Evolutionary conservation across 2,329 filamentous ascomycete species (phyloP), one percentile per base, ranked within the genome.

Genomic region (Tricladium varicosporioides): DNA sequence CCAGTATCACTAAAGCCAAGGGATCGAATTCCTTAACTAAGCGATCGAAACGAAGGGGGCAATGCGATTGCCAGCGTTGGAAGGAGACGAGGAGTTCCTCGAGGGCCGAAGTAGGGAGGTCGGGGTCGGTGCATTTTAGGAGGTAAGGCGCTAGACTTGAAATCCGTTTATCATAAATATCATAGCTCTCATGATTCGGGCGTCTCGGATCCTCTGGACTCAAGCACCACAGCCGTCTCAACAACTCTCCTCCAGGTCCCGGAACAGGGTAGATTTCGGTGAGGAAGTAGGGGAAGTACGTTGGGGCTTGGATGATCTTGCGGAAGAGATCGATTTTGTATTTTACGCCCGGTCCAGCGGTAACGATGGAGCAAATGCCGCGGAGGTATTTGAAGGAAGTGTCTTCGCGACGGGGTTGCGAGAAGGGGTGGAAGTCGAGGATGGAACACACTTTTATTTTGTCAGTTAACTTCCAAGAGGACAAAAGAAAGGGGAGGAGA

Each of bases 1-100:
- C 56, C n/a, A 64, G 22, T 8, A 64, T 54, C n/a, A 63, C 42
- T 1, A 64, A 22, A 7, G 62, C 62, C 15, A 59, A 50, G 1
- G 58, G 58, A n/a, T 64, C 60, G 36, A 54, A 59, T 4, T 31
- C 46, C 13, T 54, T 54, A 1, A 64, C 54, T 9, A 63, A 50
- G 11, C 47, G 15, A 40, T 63, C 55, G 32, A 60, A 63, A 8
- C 52, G 43, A 7, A 43, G 11, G 5, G 62, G 62, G 48, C 57
- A 57, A 45, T 60, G 40, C n/a, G 62, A 51, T 15, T 61, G 62
- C 62, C 62, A 64, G 22, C 55, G 53, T 22, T 60, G 33, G 46
- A 64, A 63, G 14, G 55, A 57, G 14, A 60, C 36, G 4, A 61
- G 42, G 1, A 64, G 47, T 31, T 60, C 60, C 19, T 61, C 48